Conservation (phyloP, 345 rosid species). For the Reutealis trisperma region DNA sequence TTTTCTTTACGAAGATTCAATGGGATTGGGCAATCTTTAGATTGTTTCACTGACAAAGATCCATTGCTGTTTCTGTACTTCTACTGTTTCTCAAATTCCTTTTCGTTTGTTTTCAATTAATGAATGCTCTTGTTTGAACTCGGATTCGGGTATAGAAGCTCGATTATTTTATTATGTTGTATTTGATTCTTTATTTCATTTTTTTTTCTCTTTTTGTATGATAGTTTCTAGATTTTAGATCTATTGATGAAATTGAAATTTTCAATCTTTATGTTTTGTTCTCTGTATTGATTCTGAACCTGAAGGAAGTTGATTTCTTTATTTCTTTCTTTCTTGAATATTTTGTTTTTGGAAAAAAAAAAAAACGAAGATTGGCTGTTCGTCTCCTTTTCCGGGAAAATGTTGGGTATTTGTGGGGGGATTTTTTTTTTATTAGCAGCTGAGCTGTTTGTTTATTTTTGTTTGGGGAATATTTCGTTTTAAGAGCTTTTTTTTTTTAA, state of each 20-base stretch:
- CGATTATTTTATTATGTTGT: not conserved
- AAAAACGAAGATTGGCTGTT: too few relatives aligned
- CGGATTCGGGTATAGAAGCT: not conserved
- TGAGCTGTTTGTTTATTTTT: not conserved
- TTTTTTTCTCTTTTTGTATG: not conserved
- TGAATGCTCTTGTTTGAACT: not conserved
- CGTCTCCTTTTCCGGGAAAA: not conserved
- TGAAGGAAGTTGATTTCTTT: not conserved
- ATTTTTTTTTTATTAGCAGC: not conserved
- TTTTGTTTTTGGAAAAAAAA: not conserved
- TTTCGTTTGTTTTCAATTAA: not conserved
- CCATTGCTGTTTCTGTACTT: not conserved
- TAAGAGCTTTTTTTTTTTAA: not conserved
- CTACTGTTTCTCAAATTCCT: not conserved
- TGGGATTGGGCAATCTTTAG: too few relatives aligned
- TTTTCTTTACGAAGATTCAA: too few relatives aligned
- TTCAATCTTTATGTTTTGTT: not conserved
- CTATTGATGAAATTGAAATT: not conserved
- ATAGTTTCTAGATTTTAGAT: not conserved
- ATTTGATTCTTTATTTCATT: too few relatives aligned
- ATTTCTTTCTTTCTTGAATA: not conserved
- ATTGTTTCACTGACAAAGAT: too few relatives aligned
- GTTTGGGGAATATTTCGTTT: not conserved
- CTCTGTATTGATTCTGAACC: not conserved
- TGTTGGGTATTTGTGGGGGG: not conserved